Conservation (phyloP, 768 basidiomycete genomes). For the Leccinellum rugosiceps region DNA sequence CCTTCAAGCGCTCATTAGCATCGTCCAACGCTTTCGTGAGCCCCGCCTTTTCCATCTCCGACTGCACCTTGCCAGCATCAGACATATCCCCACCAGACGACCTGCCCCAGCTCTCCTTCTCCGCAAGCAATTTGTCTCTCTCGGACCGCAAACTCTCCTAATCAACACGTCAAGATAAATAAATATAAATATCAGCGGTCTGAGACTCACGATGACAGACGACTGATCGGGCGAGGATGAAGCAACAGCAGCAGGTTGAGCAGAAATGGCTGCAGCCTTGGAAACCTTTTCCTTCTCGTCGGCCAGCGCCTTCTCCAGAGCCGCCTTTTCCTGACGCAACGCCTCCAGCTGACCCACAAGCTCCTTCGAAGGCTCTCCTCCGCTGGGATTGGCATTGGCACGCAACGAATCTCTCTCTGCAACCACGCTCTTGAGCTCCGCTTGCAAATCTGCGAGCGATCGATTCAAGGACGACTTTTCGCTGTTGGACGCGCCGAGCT, state of each 20-base stretch:
- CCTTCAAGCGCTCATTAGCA: slow-evolving; percentile 58
- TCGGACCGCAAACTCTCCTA: slow-evolving; percentile 56
- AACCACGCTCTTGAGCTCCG: slow-evolving; percentile 27
- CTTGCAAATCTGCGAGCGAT: slow-evolving; percentile 23
- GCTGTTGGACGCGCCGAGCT: slow-evolving; percentile 21
- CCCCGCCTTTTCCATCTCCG: slow-evolving; percentile 61
- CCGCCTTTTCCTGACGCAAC: slow-evolving; percentile 37
- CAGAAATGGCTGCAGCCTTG: slow-evolving; percentile 10
- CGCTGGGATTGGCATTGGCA: slow-evolving; percentile 3
- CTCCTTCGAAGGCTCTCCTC: slow-evolving; percentile 24
- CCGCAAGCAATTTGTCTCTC: slow-evolving; percentile 57
- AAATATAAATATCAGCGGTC: not conserved
- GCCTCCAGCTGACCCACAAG: slow-evolving; percentile 34
- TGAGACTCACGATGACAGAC: slow-evolving; percentile 32
- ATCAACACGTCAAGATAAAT: not conserved
- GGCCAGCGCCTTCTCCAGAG: slow-evolving; percentile 37
- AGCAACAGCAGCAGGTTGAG: not conserved
- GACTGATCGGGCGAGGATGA: slow-evolving; percentile 21
- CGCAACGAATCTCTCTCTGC: slow-evolving; percentile 31
- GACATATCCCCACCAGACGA: slow-evolving; percentile 21
- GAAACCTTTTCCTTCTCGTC: slow-evolving; percentile 38
- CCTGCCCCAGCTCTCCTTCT: slow-evolving; percentile 45
- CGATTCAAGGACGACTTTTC: slow-evolving; percentile 31
- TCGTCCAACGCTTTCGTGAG: slow-evolving; percentile 58
- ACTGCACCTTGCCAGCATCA: slow-evolving; percentile 36